These are phyloP conservation scores for Yamagishiella unicocca DNA, from an alignment of 139 green algal species.

Conservation along the genomic window DNA sequence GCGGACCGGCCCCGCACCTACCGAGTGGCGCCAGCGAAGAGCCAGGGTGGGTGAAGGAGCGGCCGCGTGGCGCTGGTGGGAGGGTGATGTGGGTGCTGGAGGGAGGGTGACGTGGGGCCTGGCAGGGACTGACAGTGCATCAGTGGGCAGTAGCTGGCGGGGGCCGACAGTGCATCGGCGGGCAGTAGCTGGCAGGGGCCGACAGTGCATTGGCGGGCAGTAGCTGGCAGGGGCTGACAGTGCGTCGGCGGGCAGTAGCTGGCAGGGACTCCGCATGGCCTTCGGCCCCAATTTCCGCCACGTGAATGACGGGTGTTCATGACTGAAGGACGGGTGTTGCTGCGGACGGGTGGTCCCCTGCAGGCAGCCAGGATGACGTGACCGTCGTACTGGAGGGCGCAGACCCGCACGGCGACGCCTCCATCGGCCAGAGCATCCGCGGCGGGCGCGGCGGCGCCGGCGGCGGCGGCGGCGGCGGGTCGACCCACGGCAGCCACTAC, in stretches of 20 bases:
- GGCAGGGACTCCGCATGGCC: too few species aligned
- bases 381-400: constrained; percentile 39
- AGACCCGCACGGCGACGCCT: not conserved
- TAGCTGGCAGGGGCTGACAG: too few species aligned
- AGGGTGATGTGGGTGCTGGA: not conserved
- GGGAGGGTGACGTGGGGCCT: not conserved
- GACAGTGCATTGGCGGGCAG: too few species aligned
- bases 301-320: too few species aligned
- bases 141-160: not conserved
- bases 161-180: too few species aligned
- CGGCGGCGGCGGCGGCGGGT: not conserved
- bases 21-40: constrained; percentile 14
- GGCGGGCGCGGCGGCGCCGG: not conserved
- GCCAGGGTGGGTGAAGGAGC: not conserved
- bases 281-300: too few species aligned
- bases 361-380: constrained; percentile 35
- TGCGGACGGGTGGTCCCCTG: too few species aligned
- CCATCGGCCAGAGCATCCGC: not conserved
- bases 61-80: not conserved
- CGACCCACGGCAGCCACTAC: not conserved
- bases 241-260: too few species aligned
- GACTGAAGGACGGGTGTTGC: too few species aligned
- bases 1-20: constrained; percentile 18
- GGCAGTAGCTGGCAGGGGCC: too few species aligned
- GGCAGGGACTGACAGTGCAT: not conserved